phyloP scores from a whole-genome alignment of 192 early-diverging fungal genomes.

The Coemansia sp. region DNA sequence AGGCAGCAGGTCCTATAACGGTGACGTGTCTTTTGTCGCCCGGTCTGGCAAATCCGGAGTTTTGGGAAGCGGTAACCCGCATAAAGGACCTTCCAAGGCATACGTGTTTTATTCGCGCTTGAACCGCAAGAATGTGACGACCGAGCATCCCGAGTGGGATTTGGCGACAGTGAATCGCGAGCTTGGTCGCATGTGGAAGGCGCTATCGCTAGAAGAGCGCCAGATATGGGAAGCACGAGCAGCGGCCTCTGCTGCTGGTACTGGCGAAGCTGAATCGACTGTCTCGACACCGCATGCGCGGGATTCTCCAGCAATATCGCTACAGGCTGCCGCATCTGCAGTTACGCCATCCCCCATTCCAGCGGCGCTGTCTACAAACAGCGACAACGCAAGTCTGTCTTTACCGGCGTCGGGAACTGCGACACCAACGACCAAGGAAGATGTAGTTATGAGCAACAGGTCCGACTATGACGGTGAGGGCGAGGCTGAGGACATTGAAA shows the following conservation, averaged over 20 bases:
- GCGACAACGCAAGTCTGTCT: slow-evolving; percentile 20
- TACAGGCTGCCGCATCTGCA: not conserved
- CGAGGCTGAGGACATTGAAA: slow-evolving; percentile 48
- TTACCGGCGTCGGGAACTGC: slow-evolving; percentile 27
- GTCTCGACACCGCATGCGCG: slow-evolving; percentile 20
- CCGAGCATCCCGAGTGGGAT: slow-evolving; percentile 46
- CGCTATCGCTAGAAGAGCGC: slow-evolving; percentile 32
- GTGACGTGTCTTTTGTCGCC: not conserved
- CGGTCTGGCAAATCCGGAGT: slow-evolving; percentile 14
- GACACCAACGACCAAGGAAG: slow-evolving; percentile 31
- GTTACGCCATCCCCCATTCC: slow-evolving; percentile 24
- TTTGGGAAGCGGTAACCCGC: slow-evolving; percentile 22
- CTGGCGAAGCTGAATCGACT: slow-evolving; percentile 11
- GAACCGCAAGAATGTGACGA: slow-evolving; percentile 35
- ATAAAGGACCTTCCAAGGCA: slow-evolving; percentile 53
- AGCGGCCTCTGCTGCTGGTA: slow-evolving; percentile 14
- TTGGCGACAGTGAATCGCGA: slow-evolving; percentile 50
- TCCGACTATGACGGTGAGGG: slow-evolving; percentile 35
- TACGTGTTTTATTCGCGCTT: slow-evolving; percentile 49
- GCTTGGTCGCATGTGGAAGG: slow-evolving; percentile 53
- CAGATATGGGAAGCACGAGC: slow-evolving; percentile 43
- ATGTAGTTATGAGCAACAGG: not conserved
- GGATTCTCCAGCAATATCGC: slow-evolving; percentile 16
- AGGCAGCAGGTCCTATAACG: slow-evolving; percentile 2
- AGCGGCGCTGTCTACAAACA: slow-evolving; percentile 13